A percentile compares a stretch with the other conserved stretches of the same genome.
phyloP scores from a whole-genome alignment of 2,329 filamentous ascomycete species.

The Fusarium heterosporum region DNA sequence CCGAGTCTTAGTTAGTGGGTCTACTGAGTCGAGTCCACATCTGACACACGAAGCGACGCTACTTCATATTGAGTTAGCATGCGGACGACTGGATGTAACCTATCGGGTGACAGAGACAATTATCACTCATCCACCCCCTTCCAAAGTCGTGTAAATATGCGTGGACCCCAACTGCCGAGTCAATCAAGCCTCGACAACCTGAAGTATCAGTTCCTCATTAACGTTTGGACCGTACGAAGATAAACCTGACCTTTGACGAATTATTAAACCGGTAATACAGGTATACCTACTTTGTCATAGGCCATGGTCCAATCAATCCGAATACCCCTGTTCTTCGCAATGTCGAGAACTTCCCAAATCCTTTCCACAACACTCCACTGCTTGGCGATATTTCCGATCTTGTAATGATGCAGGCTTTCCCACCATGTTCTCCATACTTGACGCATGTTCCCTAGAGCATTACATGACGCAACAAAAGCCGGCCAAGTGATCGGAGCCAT shows the following conservation, averaged over 20 bases:
- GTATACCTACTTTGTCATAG: neutral
- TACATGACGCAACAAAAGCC: neutral
- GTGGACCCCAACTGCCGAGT: neutral
- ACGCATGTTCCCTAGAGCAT: neutral
- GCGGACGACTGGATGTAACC: too few species aligned
- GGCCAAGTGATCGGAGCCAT: conserved; percentile 4
- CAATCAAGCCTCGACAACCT: neutral
- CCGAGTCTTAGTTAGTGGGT: too few species aligned
- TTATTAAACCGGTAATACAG: neutral
- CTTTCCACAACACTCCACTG: neutral
- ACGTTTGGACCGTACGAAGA: neutral
- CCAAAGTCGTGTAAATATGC: neutral
- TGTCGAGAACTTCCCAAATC: neutral
- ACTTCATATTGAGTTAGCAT: too few species aligned
- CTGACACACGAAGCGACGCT: too few species aligned
- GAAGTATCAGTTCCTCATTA: neutral
- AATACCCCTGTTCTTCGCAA: neutral
- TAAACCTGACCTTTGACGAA: neutral
- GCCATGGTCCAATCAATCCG: neutral
- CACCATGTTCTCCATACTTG: neutral
- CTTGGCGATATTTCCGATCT: neutral
- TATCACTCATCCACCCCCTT: neutral
- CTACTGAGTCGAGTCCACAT: too few species aligned
- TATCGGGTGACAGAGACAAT: too few species aligned
- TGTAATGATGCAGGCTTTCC: neutral